These are phyloP conservation scores for Entomortierella chlamydospora DNA, from an alignment of 192 early-diverging fungal genomes.

Conservation along the genomic window DNA sequence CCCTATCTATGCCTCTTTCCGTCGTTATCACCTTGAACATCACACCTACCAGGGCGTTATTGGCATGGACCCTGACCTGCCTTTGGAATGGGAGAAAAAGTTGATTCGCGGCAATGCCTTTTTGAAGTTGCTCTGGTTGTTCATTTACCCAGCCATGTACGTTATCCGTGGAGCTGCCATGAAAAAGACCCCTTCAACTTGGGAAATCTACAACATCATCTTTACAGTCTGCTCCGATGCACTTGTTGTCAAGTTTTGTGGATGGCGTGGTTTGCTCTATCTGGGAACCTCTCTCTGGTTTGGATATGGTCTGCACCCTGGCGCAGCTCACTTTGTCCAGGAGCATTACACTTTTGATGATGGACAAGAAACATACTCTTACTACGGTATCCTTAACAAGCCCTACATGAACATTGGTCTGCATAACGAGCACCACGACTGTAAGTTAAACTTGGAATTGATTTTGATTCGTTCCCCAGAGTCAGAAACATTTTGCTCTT, in stretches of 20 bases:
- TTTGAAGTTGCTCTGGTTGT: slow-evolving; percentile 81
- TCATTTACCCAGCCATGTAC: slow-evolving; percentile 90
- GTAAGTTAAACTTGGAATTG: slow-evolving; percentile 63
- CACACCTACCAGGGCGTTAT: slow-evolving; percentile 97
- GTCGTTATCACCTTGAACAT: slow-evolving; percentile 93
- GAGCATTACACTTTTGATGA: slow-evolving; percentile 97
- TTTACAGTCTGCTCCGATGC: slow-evolving; percentile 71
- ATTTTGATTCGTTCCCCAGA: too few species aligned
- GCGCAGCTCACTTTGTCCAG: slow-evolving; percentile 95
- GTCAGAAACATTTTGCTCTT: too few species aligned
- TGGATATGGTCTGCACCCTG: slow-evolving; percentile 91
- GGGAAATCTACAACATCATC: slow-evolving; percentile 84
- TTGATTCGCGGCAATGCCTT: slow-evolving; percentile 77
- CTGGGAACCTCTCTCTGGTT: slow-evolving; percentile 78
- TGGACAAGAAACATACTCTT: slow-evolving; percentile 96
- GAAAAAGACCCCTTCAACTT: slow-evolving; percentile 76
- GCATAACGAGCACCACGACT: slow-evolving; percentile 99
- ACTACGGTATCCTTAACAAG: slow-evolving; percentile 92
- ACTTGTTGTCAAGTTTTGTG: slow-evolving; percentile 67
- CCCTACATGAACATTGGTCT: slow-evolving; percentile 96
- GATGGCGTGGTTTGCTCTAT: slow-evolving; percentile 74
- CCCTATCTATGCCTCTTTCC: slow-evolving; percentile 83
- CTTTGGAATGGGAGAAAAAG: slow-evolving; percentile 86
- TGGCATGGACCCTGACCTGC: slow-evolving; percentile 94
- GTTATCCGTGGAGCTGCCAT: slow-evolving; percentile 78